Evolutionary conservation across 2,329 filamentous ascomycete genomes (phyloP), one percentile per base, ranked within the genome.

Genomic region (Geosmithia morbida): DNA sequence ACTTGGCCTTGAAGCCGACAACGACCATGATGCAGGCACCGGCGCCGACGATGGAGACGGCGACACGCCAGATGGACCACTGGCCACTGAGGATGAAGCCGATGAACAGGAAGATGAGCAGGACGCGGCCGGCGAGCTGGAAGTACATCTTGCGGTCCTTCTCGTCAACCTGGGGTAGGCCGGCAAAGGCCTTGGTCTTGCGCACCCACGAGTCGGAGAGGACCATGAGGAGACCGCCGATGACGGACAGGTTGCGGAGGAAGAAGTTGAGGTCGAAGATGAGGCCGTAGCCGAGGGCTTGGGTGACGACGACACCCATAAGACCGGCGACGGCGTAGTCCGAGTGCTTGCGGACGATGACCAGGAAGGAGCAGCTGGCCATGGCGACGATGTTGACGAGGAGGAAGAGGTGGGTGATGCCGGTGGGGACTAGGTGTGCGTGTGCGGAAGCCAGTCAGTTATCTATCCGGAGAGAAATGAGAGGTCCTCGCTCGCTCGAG

Each of bases 71-170:
- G 59, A 96, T 67, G 59, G 80, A 86, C 92, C 92, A 98, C 59
- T 89, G 75, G 55, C 92, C 92, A 49, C 87, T 86, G 70, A 96
- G 95, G 58, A 98, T 85, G 61, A 98, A 98, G 50, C 92, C 92
- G 55, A 96, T 66, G 66, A 98, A 98, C 56, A 98, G 77, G 78
- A 98, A 96, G 69, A 98, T 97, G 57, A 98, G 75, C 54, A 98
- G 75, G 37, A 98, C 87, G 56, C 92, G 83, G 37, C 92, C 92
- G 55, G 92, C 92, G 52, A 98, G 83, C 78, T 97, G 92, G 70
- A 98, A 94, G 75, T 98, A 98, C 90, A 97, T 97, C 78, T 97
- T 98, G 69, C 89, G 86, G 66, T 98, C 92, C 80, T 97, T 97
- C 75, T 98, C 92, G 63, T 97, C 92, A 47, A 98, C 78, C 66